phyloP scores from a whole-genome alignment of 805 yeast species.

The Cyberlindnera maritima region DNA sequence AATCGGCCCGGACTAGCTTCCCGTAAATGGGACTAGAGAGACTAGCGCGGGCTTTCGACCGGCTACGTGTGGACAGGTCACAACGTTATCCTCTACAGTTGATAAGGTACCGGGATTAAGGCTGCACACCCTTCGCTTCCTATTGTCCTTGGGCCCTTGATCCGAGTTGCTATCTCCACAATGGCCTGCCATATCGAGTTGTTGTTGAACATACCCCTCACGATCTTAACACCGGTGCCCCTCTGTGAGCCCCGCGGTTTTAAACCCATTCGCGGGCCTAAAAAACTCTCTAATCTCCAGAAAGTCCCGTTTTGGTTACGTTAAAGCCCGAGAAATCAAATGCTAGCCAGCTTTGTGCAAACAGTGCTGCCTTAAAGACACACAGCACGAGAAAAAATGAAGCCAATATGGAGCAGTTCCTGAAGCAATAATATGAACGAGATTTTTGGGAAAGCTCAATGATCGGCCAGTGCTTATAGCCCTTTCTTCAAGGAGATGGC shows the following conservation, averaged over 20 bases:
- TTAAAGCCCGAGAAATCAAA: not conserved
- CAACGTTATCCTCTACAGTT: too few relatives aligned
- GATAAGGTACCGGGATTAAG: too few relatives aligned
- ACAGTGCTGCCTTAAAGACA: not conserved
- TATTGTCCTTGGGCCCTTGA: too few relatives aligned
- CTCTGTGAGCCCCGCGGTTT: not conserved
- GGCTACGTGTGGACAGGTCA: too few relatives aligned
- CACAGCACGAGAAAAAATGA: not conserved
- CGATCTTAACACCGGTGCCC: not conserved
- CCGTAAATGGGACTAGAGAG: slow-evolving; percentile 4
- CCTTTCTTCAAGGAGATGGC: too few relatives aligned
- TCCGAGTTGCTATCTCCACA: too few relatives aligned
- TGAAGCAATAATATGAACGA: too few relatives aligned
- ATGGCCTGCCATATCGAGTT: not conserved
- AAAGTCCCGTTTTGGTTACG: not conserved
- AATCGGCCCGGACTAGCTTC: slow-evolving; percentile 5
- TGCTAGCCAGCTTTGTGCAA: too few relatives aligned
- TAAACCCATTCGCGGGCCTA: not conserved
- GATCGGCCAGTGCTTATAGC: too few relatives aligned
- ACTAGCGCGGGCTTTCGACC: slow-evolving; percentile 2
- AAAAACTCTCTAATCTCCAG: not conserved
- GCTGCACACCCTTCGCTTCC: too few relatives aligned
- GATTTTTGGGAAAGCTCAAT: too few relatives aligned
- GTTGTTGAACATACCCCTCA: not conserved
- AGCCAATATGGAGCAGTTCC: too few relatives aligned